Percentiles rank a stretch among this genome's conserved stretches.
These are phyloP conservation scores for Fusarium buxicola DNA, from an alignment of 2,329 filamentous ascomycete genomes.

Conservation along the genomic window DNA sequence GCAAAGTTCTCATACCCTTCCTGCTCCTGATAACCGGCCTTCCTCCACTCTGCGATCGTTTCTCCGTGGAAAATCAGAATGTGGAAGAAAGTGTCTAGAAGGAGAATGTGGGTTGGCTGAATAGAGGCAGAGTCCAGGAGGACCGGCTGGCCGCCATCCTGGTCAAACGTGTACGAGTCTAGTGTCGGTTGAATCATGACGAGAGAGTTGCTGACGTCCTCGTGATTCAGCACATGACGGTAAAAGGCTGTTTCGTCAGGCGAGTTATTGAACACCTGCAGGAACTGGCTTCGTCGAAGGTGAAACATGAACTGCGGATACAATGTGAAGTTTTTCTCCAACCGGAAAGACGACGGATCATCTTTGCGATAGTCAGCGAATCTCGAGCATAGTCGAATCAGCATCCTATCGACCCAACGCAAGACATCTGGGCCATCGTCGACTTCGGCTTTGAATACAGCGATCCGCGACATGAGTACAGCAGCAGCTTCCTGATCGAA, in stretches of 20 bases:
- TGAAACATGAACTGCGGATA: conserved; percentile 99
- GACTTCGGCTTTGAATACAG: conserved; percentile 98
- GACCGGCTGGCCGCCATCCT: conserved; percentile 93
- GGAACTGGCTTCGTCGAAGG: conserved; percentile 93
- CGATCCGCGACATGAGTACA: conserved; percentile 98
- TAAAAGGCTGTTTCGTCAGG: conserved; percentile 99
- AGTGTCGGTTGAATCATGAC: conserved; percentile 99
- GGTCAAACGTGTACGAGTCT: conserved; percentile 96
- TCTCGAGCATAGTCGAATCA: conserved; percentile 93
- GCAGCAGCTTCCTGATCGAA: conserved; percentile 99
- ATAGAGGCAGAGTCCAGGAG: conserved; percentile 96
- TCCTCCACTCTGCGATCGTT: conserved; percentile 97
- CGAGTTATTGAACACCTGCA: conserved; percentile 99
- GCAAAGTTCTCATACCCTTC: conserved; percentile 98
- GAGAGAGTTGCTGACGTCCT: conserved; percentile 95
- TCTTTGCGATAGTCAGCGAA: conserved; percentile 99
- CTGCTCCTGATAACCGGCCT: conserved; percentile 97
- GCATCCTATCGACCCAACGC: conserved; percentile 98
- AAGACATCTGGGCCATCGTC: conserved; percentile 98
- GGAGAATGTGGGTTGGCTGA: conserved; percentile 90
- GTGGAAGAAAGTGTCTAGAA: conserved; percentile 99
- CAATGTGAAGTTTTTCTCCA: conserved; percentile 98
- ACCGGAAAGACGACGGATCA: conserved; percentile 93
- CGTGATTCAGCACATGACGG: conserved; percentile 94
- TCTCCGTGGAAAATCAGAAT: conserved; percentile 99